Base-by-base conservation (phyloP, 495 filamentous ascomycete genomes). In the Astrocystis sublimbata region DNA sequence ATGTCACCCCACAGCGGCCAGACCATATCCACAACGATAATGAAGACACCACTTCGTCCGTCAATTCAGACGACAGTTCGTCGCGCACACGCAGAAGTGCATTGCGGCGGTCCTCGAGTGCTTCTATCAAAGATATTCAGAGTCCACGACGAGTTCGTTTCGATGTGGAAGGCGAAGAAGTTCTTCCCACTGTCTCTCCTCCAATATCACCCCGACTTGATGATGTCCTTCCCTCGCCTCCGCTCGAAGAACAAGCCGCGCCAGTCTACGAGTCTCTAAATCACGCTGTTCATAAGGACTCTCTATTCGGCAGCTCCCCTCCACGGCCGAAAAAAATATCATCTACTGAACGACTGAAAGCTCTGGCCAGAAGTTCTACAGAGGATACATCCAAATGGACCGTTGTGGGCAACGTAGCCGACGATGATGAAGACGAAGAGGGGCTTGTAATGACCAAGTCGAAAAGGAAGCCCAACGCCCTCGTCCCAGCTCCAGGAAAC, bases 131-230 rank as follows among this genome's bases (percentile, higher is more conserved):
- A 38, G 51, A 49, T 24, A 60, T 36, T 43, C 70, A 73, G 43
- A 84, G 82, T 58, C 81, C 81, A 4, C 76, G 81, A 12, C 73
- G 80, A 52, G 82, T 85, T 24, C 81, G 82, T 23, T 85, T 85
- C 53, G 77, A 82, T 26, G 74, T 83, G 30, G 71, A 75, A 62
- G 81, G 80, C 30, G 73, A 77, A 62, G 81, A 84, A 65, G 79
- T 85, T 56, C 72, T 80, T 60, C 79, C 82, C 23, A 81, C 79
- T 26, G 71, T 75, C 38, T 82, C 80, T 30, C 81, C 81, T 41
- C 65, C 64, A 26, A 56, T 58, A 17, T 70, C 68, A 42, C 64
- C 68, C 10, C 70, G 41, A 49, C 6, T 47, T 17, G 15, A 62
- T 49, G 36, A 54, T 12, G 21, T 55, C 7, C 49, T 43, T 36